Evolutionary conservation across 495 filamentous ascomycete genomes (phyloP).

Genomic region (Tuber brumale): DNA sequence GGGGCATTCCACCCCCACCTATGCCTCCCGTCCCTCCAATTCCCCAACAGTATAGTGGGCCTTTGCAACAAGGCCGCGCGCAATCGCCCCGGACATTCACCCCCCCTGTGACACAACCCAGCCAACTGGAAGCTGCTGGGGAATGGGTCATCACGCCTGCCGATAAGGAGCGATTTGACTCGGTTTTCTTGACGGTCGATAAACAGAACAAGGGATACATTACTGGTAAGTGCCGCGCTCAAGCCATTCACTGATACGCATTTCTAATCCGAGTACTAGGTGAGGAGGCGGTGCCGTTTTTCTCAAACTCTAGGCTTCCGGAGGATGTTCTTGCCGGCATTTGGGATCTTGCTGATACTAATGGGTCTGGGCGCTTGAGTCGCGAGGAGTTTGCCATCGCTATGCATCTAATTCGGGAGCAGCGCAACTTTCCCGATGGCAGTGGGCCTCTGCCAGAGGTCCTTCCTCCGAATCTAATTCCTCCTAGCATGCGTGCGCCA

Average conservation of each 20-base stretch:
- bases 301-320: conserved; percentile 80
- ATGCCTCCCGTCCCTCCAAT: conserved; percentile 55
- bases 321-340: conserved; percentile 91
- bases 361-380: conserved; percentile 74
- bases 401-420: conserved; percentile 91
- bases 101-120: conserved; percentile 31
- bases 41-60: conserved; percentile 66
- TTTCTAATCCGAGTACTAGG: conserved; percentile 31
- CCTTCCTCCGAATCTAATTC: conserved; percentile 73
- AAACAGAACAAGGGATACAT: conserved; percentile 71
- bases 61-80: conserved; percentile 36
- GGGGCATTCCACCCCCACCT: conserved; percentile 36
- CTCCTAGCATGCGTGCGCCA: conserved; percentile 78
- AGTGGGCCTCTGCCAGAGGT: conserved; percentile 57
- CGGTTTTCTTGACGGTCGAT: conserved; percentile 74
- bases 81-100: conserved; percentile 41
- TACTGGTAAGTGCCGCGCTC: conserved; percentile 49
- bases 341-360: conserved; percentile 95
- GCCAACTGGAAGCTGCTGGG: conserved; percentile 30
- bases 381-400: conserved; percentile 93
- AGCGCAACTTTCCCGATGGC: conserved; percentile 63
- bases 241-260: neutral
- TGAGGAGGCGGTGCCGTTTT: conserved; percentile 91
- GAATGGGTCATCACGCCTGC: conserved; percentile 71
- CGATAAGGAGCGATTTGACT: conserved; percentile 82